Evolutionary conservation across 2,329 filamentous ascomycete species (phyloP).

Genomic region (Teratosphaeria nubilosa): DNA sequence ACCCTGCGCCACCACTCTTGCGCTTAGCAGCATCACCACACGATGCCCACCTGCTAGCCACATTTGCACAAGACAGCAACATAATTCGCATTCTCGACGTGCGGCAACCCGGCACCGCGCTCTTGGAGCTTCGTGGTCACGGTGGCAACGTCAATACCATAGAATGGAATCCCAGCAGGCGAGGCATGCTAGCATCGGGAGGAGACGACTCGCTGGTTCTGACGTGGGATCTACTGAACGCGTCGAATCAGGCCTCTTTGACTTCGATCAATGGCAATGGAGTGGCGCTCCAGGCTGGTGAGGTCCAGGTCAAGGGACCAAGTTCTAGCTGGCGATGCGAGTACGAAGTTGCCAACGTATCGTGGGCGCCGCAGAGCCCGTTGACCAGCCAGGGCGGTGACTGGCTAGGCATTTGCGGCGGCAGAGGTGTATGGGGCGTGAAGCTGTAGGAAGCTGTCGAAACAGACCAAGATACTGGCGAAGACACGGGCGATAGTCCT

Average conservation of each 20-base stretch:
- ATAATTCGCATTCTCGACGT: slow-evolving; percentile 92
- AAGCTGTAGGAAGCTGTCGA: slow-evolving; percentile 31
- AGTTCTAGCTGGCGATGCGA: slow-evolving; percentile 75
- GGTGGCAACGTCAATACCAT: slow-evolving; percentile 78
- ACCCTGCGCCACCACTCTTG: slow-evolving; percentile 54
- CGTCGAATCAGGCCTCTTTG: slow-evolving; percentile 33
- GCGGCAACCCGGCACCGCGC: slow-evolving; percentile 85
- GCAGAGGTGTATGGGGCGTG: slow-evolving; percentile 72
- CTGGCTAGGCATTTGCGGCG: slow-evolving; percentile 75
- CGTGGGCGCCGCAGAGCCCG: slow-evolving; percentile 67
- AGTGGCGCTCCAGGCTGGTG: slow-evolving; percentile 10
- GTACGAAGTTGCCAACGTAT: slow-evolving; percentile 76
- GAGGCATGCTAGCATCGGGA: slow-evolving; percentile 83
- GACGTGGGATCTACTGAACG: slow-evolving; percentile 83
- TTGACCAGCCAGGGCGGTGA: slow-evolving; percentile 62
- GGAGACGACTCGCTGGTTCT: slow-evolving; percentile 86
- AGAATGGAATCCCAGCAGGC: slow-evolving; percentile 83
- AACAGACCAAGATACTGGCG: neutral
- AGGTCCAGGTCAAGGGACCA: slow-evolving; percentile 50
- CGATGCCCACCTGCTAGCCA: slow-evolving; percentile 91
- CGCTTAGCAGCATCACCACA: slow-evolving; percentile 85
- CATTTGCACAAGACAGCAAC: slow-evolving; percentile 87
- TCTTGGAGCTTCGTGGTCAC: slow-evolving; percentile 87
- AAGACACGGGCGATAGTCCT: neutral
- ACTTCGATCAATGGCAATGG: slow-evolving; percentile 20